These are phyloP conservation scores for Malus hybrid DNA, from an alignment of 331 rosid genomes.

Conservation along the genomic window DNA sequence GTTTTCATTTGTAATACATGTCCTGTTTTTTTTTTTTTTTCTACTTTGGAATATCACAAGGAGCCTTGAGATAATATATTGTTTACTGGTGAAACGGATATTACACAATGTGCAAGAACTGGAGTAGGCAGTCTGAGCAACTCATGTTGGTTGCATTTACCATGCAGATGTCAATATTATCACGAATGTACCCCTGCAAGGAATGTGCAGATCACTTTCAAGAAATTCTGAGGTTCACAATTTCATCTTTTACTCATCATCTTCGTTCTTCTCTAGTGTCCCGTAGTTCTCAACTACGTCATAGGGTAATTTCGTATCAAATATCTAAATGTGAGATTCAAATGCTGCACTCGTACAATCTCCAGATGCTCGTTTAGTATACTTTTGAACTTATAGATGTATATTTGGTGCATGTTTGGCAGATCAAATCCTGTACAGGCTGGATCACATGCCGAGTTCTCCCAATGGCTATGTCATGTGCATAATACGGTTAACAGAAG, in stretches of 20 bases:
- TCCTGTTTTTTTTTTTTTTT: background rate
- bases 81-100: background rate
- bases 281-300: background rate
- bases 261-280: background rate
- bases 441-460: constrained; percentile 60
- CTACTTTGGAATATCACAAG: background rate
- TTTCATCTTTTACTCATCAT: background rate
- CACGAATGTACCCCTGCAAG: constrained; percentile 82
- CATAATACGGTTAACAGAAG: constrained; percentile 87
- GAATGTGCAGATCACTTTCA: constrained; percentile 94
- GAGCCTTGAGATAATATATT: background rate
- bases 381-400: background rate
- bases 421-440: constrained; percentile 64
- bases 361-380: background rate
- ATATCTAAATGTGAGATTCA: background rate
- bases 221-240: constrained; percentile 64
- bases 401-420: constrained; percentile 20
- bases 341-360: background rate
- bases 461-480: constrained; percentile 82
- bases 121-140: background rate
- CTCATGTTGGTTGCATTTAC: constrained; percentile 8
- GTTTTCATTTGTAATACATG: background rate
- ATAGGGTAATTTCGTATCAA: background rate
- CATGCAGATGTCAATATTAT: constrained; percentile 62
- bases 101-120: background rate